Evolutionary conservation across 768 basidiomycete genomes (phyloP), one percentile per base, ranked within the genome.

Genomic region (Hericium coralloides): DNA sequence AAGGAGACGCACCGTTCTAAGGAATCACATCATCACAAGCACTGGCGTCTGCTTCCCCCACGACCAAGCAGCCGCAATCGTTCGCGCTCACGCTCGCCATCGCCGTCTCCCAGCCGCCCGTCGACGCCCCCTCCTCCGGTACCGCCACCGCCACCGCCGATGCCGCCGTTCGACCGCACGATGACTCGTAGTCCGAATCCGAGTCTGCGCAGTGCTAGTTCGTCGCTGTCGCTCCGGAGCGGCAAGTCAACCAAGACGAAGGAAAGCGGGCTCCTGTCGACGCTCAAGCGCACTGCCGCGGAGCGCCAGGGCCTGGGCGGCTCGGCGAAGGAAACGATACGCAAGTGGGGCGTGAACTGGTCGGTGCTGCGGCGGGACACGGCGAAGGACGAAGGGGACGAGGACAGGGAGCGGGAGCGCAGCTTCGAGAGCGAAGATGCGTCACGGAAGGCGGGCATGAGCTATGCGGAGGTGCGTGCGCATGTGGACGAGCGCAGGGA

Each of bases 281-380:
- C 87, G 22, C 77, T 91, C 53, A 89, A 87, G 67, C 82, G 89
- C 6, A 86, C 85, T 45, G 82, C 85, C 0, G 73, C 72, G 2
- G 94, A 95, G 69, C 95, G 92, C 67, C 88, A 94, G 68, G 89
- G 89, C 7, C 73, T 95, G 47, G 85, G 84, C 60, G 86, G 89
- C 63, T 83, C 88, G 0, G 90, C 93, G 12, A 89, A 87, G 67
- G 95, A 97, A 66, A 80, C 89, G 9, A 86, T 97, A 78, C 84
- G 87, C 58, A 95, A 95, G 67, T 95, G 92, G 92, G 85, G 92
- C 22, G 85, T 84, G 25, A 91, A 83, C 57, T 94, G 91, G 87
- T 74, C 80, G 49, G 76, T 76, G 12, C 65, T 83, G 68, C 83
- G 78, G 72, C 85, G 81, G 68, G 82, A 85, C 36, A 60, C 48